phyloP scores from a whole-genome alignment of 2,329 filamentous ascomycete genomes.

The Colletotrichum aenigma region DNA sequence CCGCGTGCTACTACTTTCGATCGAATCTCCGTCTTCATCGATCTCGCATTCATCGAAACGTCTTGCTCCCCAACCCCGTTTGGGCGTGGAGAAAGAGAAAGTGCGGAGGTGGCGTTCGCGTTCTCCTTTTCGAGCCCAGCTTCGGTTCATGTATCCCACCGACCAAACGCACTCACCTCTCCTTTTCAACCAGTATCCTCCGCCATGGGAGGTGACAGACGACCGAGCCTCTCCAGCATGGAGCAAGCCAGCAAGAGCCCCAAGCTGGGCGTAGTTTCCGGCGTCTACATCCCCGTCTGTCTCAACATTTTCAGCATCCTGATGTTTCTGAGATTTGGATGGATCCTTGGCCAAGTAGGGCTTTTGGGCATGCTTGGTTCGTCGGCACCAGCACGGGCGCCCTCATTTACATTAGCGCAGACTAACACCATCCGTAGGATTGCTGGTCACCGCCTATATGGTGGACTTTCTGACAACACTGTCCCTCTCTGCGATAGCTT shows the following conservation, averaged over 20 bases:
- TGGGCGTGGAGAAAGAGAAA: neutral
- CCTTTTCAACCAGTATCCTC: neutral
- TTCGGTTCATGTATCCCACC: neutral
- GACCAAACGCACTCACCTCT: neutral
- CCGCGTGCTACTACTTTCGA: neutral
- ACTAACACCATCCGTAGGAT: slow-evolving; percentile 49
- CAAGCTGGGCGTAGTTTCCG: slow-evolving; percentile 79
- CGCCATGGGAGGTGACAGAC: slow-evolving; percentile 16
- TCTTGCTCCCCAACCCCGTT: neutral
- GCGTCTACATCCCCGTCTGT: slow-evolving; percentile 87
- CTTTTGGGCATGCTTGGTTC: slow-evolving; percentile 80
- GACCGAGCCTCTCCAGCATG: slow-evolving; percentile 27
- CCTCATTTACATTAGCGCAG: neutral
- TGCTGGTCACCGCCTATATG: slow-evolving; percentile 76
- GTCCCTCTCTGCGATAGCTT: slow-evolving; percentile 87
- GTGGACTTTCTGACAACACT: slow-evolving; percentile 86
- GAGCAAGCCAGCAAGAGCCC: slow-evolving; percentile 42
- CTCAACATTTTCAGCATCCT: slow-evolving; percentile 89
- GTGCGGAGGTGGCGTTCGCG: slow-evolving; percentile 3
- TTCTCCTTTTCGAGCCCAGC: neutral
- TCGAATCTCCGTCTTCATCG: neutral
- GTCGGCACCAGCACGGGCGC: slow-evolving; percentile 23
- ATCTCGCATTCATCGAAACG: neutral
- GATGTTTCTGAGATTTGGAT: slow-evolving; percentile 90
- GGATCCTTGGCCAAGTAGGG: slow-evolving; percentile 81